Base-by-base conservation (phyloP, 148 eudicot species). In the Chenopodium berlandieri region DNA sequence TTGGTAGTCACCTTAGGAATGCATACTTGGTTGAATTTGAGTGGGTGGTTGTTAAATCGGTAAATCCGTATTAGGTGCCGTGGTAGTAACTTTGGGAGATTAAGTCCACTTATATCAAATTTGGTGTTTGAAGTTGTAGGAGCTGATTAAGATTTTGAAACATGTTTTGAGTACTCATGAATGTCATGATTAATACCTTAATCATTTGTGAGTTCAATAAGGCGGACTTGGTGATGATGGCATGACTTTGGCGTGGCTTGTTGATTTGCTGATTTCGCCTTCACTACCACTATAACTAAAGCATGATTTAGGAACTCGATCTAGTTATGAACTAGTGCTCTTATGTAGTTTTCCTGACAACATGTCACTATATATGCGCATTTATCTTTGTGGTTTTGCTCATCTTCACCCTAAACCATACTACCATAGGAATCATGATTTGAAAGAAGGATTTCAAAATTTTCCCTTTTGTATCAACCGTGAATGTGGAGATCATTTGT, bases 21-120 rank as follows among this genome's bases (percentile, higher is more conserved):
- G 27, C 8, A 1, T 72, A n/a, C 44, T 19, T 56, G 37, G 76
- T 31, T 12, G 64, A 48, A 54, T 54, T 54, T 4, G 60, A 54
- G 60, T 14, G 4, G 17, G 5, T 52, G 78, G 9, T 52, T 19
- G 1, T 70, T 34, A 1, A 16, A 1, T 34, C 1, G 0, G 3
- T 66, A 66, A 16, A 1, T 34, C 1, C 4, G 3, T 66, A 66
- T 4, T 27, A 40, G 34, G 2, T 7, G 54, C 16, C 14, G 40
- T 27, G 60, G 76, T 73, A 8, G 31, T 73, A 47, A 31, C 54
- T 13, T 16, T 75, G 46, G 66, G 65, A 75, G 63, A 52, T 75
- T 74, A 56, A 11, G 10, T 16, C 44, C 32, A 17, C 7, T 0
- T 2, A 22, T n/a, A 20, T 22, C 23, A 30, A n/a, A 75, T 25